Percentiles rank a stretch among this genome's conserved stretches.
phyloP scores from a whole-genome alignment of 2,329 filamentous ascomycete species.

The Alternaria dauci region DNA sequence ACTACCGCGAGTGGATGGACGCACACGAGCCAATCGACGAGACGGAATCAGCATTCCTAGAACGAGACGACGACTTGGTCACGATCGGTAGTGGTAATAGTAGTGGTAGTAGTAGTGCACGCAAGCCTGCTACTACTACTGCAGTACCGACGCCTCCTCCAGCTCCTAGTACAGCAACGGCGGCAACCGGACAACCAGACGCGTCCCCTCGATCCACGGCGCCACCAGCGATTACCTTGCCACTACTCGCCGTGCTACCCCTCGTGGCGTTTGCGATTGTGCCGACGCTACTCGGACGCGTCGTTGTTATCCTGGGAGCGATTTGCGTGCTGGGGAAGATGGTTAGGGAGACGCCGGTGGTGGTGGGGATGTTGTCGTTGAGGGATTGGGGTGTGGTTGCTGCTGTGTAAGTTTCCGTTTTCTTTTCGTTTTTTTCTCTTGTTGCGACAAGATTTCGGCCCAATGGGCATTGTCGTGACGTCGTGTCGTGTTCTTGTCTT shows the following conservation, averaged over 20 bases:
- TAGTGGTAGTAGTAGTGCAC: constrained; percentile 24
- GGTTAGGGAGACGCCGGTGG: constrained; percentile 44
- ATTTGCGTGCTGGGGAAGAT: constrained; percentile 48
- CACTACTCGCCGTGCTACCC: constrained; percentile 51
- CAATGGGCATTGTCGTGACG: background rate
- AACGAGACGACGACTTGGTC: constrained; percentile 64
- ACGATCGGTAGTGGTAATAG: constrained; percentile 14
- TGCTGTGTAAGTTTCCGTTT: constrained; percentile 48
- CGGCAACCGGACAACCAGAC: constrained; percentile 16
- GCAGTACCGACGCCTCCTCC: background rate
- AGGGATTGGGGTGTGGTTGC: constrained; percentile 53
- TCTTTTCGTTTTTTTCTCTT: background rate
- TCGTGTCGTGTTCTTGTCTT: background rate
- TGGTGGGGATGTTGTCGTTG: constrained; percentile 47
- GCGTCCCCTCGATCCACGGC: constrained; percentile 24
- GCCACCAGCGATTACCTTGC: constrained; percentile 41
- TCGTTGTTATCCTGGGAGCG: constrained; percentile 52
- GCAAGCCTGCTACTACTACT: constrained; percentile 12
- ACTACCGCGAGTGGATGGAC: constrained; percentile 66
- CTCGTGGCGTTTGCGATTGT: constrained; percentile 55
- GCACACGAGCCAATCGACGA: constrained; percentile 65
- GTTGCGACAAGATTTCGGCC: background rate
- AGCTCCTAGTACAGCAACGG: constrained; percentile 21
- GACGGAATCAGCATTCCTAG: constrained; percentile 68
- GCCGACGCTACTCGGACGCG: constrained; percentile 51